A percentile compares a stretch with the other conserved stretches of the same genome.
These are phyloP conservation scores for Diaporthe citri DNA, from an alignment of 2,329 filamentous ascomycete genomes.

Conservation along the genomic window DNA sequence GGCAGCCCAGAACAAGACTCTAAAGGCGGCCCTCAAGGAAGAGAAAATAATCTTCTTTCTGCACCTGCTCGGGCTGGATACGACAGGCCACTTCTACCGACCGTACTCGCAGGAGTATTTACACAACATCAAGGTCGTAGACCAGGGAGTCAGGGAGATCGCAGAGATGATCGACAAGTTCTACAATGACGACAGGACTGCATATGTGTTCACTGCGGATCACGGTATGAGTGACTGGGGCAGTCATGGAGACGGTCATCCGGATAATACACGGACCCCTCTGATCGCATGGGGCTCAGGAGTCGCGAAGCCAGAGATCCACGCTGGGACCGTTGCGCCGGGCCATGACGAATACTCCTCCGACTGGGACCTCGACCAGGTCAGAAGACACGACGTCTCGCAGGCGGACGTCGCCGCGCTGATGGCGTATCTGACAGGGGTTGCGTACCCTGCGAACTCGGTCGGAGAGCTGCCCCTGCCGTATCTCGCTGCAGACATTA, in stretches of 20 bases:
- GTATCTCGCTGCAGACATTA: constrained; percentile 78
- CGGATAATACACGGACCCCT: constrained; percentile 95
- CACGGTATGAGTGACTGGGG: constrained; percentile 99
- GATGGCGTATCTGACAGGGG: constrained; percentile 91
- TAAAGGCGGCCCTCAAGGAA: constrained; percentile 79
- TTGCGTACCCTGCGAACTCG: constrained; percentile 95
- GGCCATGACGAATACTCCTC: constrained; percentile 94
- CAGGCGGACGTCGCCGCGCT: constrained; percentile 95
- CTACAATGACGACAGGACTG: constrained; percentile 86
- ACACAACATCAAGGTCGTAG: constrained; percentile 93
- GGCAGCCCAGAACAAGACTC: constrained; percentile 81
- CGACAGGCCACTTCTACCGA: constrained; percentile 85
- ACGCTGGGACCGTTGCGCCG: constrained; percentile 68
- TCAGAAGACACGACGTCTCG: constrained; percentile 89
- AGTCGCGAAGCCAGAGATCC: constrained; percentile 78
- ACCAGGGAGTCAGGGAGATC: constrained; percentile 88
- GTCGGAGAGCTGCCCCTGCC: constrained; percentile 91
- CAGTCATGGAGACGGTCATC: constrained; percentile 98
- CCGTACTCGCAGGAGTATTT: constrained; percentile 97
- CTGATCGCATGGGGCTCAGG: constrained; percentile 95
- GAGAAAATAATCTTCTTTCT: constrained; percentile 96
- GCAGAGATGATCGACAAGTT: constrained; percentile 86
- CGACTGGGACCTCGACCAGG: constrained; percentile 85
- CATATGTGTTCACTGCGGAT: constrained; percentile 97
- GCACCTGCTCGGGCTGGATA: constrained; percentile 92